Evolutionary conservation across 768 basidiomycete genomes (phyloP).

Genomic region (Kwoniella newhampshirensis): DNA sequence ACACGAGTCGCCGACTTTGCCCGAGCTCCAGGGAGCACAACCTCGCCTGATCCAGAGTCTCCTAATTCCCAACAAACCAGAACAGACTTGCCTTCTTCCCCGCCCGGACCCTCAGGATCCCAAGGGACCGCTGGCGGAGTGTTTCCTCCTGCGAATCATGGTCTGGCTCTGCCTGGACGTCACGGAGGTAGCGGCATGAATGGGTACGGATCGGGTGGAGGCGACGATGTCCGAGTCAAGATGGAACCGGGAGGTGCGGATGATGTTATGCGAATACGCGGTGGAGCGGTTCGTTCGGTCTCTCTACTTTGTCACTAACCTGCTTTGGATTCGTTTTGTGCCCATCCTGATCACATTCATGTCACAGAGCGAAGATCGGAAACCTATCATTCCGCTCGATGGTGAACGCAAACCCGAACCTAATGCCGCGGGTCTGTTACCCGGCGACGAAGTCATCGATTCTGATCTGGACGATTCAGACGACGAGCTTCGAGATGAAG

Average conservation of each 20-base stretch:
- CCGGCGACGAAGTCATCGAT: slow-evolving; percentile 76
- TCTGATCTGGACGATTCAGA: slow-evolving; percentile 91
- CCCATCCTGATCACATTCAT: neutral
- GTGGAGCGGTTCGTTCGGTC: slow-evolving; percentile 34
- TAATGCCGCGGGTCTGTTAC: slow-evolving; percentile 53
- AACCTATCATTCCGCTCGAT: slow-evolving; percentile 13
- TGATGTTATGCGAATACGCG: slow-evolving; percentile 36
- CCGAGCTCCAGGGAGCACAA: slow-evolving; percentile 60
- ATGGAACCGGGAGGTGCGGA: slow-evolving; percentile 27
- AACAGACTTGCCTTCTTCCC: slow-evolving; percentile 8
- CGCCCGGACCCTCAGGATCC: slow-evolving; percentile 9
- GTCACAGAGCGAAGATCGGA: slow-evolving; percentile 13
- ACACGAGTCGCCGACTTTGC: slow-evolving; percentile 92
- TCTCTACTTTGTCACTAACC: neutral
- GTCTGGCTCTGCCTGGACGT: slow-evolving; percentile 21
- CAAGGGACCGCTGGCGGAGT: slow-evolving; percentile 12
- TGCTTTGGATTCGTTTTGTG: neutral
- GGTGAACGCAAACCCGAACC: slow-evolving; percentile 33
- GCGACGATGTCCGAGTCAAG: slow-evolving; percentile 31
- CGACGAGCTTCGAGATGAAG: slow-evolving; percentile 76
- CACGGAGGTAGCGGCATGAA: slow-evolving; percentile 4
- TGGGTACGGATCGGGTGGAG: slow-evolving; percentile 17
- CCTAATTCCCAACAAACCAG: slow-evolving; percentile 9
- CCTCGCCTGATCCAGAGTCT: slow-evolving; percentile 64
- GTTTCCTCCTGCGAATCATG: neutral